phyloP scores from a whole-genome alignment of 1,284 basidiomycete species.

The Ustilago crameri region DNA sequence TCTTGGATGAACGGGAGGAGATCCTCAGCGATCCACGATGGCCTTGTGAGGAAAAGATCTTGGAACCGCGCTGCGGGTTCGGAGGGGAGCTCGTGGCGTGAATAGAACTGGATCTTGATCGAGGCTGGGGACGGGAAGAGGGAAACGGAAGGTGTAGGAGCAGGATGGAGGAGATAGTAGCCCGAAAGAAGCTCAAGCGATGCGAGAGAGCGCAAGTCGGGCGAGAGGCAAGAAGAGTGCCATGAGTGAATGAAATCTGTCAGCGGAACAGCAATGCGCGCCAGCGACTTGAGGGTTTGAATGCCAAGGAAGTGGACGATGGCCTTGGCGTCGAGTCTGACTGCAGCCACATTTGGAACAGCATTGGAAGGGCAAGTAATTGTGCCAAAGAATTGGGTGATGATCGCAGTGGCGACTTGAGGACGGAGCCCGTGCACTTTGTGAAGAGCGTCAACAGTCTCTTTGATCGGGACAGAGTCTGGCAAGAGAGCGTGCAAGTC shows the following conservation, averaged over 20 bases:
- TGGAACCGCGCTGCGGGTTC: conserved; percentile 64
- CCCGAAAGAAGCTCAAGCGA: conserved; percentile 30
- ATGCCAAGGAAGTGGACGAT: conserved; percentile 54
- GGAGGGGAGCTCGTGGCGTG: conserved; percentile 54
- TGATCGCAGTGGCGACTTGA: conserved; percentile 47
- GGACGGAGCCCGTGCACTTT: conserved; percentile 26
- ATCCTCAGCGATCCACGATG: conserved; percentile 62
- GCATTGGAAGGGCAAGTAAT: background rate
- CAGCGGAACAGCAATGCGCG: conserved; percentile 31
- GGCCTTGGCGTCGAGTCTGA: conserved; percentile 34
- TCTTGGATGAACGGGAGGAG: conserved; percentile 67
- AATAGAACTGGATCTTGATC: conserved; percentile 58
- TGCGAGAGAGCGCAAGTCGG: conserved; percentile 20
- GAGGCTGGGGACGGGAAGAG: conserved; percentile 18
- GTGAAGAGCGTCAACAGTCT: conserved; percentile 40
- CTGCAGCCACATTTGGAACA: background rate
- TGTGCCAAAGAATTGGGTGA: conserved; percentile 58
- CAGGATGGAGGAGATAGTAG: conserved; percentile 52
- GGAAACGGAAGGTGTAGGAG: conserved; percentile 33
- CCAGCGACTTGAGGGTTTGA: conserved; percentile 41
- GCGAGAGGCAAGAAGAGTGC: conserved; percentile 25
- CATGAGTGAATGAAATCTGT: conserved; percentile 30
- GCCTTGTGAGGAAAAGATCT: conserved; percentile 60
- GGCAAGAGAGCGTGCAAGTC: conserved; percentile 54
- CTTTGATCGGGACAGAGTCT: conserved; percentile 45